Base-by-base conservation (phyloP, 2,329 filamentous ascomycete genomes). In the Penicillium sp. region DNA sequence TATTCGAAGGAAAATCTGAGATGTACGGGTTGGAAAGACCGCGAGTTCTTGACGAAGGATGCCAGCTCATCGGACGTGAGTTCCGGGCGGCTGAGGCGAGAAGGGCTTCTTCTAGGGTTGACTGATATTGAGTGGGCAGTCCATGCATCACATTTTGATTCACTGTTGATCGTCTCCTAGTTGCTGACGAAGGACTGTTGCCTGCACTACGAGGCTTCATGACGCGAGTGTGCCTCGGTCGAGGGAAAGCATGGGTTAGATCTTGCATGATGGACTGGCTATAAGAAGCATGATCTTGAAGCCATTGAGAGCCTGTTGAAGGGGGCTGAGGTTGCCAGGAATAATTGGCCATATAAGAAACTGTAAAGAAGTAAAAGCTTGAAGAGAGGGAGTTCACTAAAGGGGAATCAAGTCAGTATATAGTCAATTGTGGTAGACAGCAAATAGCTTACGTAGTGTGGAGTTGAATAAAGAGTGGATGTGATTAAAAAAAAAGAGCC, bases 31-130 rank as follows among this genome's bases (percentile, higher is more conserved):
- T 62, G 2, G 67, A 61, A 53, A 69, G 67, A 5, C 64, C 68
- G 71, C 70, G 53, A 67, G 68, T 33, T 69, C 69, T 56, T 74
- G 87, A 83, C 23, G 83, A 83, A 3, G 89, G 87, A 71, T 92
- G 89, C 89, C 89, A 92, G 78, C 89, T 91, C 45, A 90, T 78
- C 6, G 89, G 89, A 42, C 89, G 83, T 52, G 75, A 75, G 39
- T 79, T 59, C 65, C 72, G 75, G 39, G 73, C 75, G 49, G 61
- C 69, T 25, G 61, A 70, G 55, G 77, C 70, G 63, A 80, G 67
- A 59, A 77, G 57, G 62, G 70, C 69, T 45, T 78, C 69, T 58
- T 81, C 77, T 57, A 83, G 77, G 44, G 81, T 66, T 33, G 75
- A 75, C 59, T 82, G 65, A 55, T 73, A 70, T 49, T 65, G 57